Evolutionary conservation across 1,284 basidiomycete species (phyloP).

Genomic region (Irpex lacteus): DNA sequence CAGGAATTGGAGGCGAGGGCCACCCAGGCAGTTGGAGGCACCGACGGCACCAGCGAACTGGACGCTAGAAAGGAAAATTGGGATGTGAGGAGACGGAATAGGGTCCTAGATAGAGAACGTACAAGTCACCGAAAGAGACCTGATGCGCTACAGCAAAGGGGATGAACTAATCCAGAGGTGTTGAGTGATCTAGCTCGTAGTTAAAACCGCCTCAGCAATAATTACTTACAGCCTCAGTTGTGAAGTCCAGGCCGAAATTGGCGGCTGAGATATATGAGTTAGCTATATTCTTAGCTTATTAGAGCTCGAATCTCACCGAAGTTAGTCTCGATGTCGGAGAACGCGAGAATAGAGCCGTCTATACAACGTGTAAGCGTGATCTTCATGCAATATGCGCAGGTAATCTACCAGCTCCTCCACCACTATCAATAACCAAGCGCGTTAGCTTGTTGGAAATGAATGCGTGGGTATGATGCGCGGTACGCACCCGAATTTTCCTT

Average conservation of each 20-base stretch:
- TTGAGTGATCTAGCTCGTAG: background rate
- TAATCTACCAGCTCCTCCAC: constrained; percentile 21
- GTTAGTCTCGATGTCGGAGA: constrained; percentile 20
- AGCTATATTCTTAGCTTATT: background rate
- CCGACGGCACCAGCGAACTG: constrained; percentile 42
- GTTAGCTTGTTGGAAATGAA: background rate
- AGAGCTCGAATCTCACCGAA: constrained; percentile 4
- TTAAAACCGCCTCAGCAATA: background rate
- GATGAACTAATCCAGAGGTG: background rate
- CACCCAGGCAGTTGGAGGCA: constrained; percentile 33
- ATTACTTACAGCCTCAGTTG: background rate
- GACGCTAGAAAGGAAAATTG: constrained; percentile 21
- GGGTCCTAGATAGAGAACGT: background rate
- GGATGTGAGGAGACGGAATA: background rate
- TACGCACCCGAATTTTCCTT: constrained; percentile 16
- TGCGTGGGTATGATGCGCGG: background rate
- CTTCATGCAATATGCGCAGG: background rate
- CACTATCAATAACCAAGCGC: constrained; percentile 8
- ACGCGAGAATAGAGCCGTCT: constrained; percentile 25
- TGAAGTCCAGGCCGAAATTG: background rate
- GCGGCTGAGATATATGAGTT: background rate
- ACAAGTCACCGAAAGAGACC: constrained; percentile 37
- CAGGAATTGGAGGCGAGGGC: constrained; percentile 25
- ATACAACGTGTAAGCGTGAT: background rate
- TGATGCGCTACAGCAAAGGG: constrained; percentile 32